Evolutionary conservation across 1,284 basidiomycete genomes (phyloP), one percentile per base, ranked within the genome.

Genomic region (Cryptococcus sp.): DNA sequence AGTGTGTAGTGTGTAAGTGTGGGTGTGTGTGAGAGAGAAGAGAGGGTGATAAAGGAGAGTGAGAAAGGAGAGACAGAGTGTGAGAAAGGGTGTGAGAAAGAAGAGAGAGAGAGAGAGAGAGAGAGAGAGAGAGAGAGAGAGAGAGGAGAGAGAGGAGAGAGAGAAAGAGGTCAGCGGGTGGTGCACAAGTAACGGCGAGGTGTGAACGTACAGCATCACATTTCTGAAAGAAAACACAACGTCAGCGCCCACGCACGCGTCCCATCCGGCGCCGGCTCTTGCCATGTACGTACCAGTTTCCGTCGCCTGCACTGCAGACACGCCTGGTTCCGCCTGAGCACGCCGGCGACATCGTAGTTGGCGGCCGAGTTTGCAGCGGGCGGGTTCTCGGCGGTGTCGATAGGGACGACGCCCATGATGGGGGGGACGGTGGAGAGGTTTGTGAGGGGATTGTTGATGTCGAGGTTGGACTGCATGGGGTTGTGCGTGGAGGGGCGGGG

Each of bases 201-300:
- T 50, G n/a, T 37, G 24, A 24, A 50, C 62, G 36, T 53, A 67
- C 64, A 11, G 73, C 73, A 61, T 76, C 73, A 54, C 73, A 75
- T 72, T 75, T 75, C 73, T 73, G 62, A 33, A 9, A 33, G n/a
- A 33, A 33, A 9, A 21, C 9, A 39, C 47, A 24, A 21, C 40
- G 44, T 50, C 46, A 46, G 13, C 16, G 36, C 21, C 4, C 28
- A 9, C 9, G n/a, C n/a, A n/a, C n/a, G n/a, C n/a, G n/a, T n/a
- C n/a, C n/a, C n/a, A n/a, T n/a, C n/a, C n/a, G n/a, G n/a, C n/a
- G 15, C 4, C 23, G 20, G 23, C 24, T 33, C 28, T 9, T 9
- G 28, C 28, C 28, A 33, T 33, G n/a, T 12, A 64, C 65, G 23
- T 50, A 67, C 68, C 48, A 71, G 46, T 46, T 71, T 71, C 45